A percentile compares a stretch with the other conserved stretches of the same genome.
These are phyloP conservation scores for Albugo laibachii DNA, from an alignment of 352 stramenopile species.

Conservation along the genomic window DNA sequence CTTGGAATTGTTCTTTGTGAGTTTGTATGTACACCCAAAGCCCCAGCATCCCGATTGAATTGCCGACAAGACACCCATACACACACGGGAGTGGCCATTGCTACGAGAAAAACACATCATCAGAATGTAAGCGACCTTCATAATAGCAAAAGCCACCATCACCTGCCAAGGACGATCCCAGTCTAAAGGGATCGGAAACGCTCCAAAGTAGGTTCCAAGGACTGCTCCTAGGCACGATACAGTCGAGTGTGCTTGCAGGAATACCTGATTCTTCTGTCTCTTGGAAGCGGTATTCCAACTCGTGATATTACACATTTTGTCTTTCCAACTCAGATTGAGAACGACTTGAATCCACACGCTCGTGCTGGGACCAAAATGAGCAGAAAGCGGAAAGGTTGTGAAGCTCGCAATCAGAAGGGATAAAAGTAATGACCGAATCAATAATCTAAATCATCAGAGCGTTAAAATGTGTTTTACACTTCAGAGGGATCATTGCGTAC, in stretches of 20 bases:
- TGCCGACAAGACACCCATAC: constrained; percentile 35
- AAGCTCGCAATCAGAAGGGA: constrained; percentile 29
- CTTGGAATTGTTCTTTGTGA: no score
- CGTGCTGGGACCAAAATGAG: constrained; percentile 16
- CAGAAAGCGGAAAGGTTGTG: constrained; percentile 19
- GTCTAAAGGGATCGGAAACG: constrained; percentile 62
- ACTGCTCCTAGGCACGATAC: constrained; percentile 25
- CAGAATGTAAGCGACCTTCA: not conserved
- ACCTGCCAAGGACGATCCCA: constrained; percentile 81
- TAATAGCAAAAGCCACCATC: not conserved
- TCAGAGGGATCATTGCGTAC: no score
- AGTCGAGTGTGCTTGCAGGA: no score
- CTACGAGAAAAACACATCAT: constrained; percentile 10
- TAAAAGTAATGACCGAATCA: constrained; percentile 36
- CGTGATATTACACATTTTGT: no score
- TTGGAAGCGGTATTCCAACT: no score
- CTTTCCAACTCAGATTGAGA: constrained; percentile 14
- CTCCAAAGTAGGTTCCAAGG: constrained; percentile 48
- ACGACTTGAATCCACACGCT: constrained; percentile 30
- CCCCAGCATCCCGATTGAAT: constrained; percentile 19
- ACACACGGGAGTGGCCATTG: constrained; percentile 76
- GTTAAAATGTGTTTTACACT: not conserved
- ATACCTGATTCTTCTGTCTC: no score
- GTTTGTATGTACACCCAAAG: not conserved
- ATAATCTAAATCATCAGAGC: constrained; percentile 17